phyloP scores from a whole-genome alignment of 306 rosid species.

The Quercus agrifolia region DNA sequence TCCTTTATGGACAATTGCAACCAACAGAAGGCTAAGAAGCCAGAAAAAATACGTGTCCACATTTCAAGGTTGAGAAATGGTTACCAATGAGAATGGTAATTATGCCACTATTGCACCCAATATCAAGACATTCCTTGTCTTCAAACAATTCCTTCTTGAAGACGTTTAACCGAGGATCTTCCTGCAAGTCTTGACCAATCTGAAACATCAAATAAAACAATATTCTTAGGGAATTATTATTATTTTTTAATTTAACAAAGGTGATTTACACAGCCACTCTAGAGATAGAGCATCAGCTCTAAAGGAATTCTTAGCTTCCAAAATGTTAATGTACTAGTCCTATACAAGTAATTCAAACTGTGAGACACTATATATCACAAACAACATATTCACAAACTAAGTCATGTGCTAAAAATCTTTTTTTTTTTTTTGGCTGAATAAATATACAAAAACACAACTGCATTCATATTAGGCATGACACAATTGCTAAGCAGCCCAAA shows the following conservation, averaged over 20 bases:
- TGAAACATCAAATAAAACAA: conserved; percentile 24
- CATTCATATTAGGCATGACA: neutral
- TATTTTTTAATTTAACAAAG: too few species aligned
- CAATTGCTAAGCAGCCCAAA: too few species aligned
- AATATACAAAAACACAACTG: neutral
- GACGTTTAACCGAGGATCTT: conserved; percentile 80
- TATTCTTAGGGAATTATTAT: neutral
- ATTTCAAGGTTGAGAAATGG: neutral
- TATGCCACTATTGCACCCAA: conserved; percentile 82
- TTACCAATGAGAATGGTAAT: conserved; percentile 82
- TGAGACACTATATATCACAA: neutral
- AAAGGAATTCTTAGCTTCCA: neutral
- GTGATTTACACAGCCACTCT: neutral
- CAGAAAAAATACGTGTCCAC: neutral
- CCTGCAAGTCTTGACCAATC: conserved; percentile 62
- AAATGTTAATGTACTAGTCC: neutral
- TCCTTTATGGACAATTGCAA: neutral
- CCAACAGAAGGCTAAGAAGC: neutral
- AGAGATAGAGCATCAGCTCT: neutral
- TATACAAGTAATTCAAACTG: neutral
- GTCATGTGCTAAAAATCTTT: neutral
- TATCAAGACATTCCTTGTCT: conserved; percentile 84
- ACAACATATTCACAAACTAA: neutral
- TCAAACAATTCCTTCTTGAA: conserved; percentile 83
- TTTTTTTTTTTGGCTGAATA: neutral